These are phyloP conservation scores for Sungouiella blattae DNA, from an alignment of 805 yeast genomes.

Conservation along the genomic window DNA sequence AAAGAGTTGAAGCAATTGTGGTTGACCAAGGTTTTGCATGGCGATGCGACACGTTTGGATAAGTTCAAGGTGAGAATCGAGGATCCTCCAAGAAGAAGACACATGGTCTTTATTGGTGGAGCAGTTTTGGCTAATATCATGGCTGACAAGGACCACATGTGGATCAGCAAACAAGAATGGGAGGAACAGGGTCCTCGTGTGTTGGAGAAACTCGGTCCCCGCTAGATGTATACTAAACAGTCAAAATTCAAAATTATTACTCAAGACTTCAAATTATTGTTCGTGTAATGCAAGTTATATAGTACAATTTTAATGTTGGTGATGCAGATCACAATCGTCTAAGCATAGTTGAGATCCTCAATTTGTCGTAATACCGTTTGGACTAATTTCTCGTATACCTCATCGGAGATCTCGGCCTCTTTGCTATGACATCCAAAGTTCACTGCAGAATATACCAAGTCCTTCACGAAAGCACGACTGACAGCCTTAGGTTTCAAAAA, in stretches of 20 bases:
- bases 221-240: conserved; percentile 38
- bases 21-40: conserved; percentile 83
- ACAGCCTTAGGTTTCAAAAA: conserved; percentile 77
- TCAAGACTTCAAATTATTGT: not conserved
- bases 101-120: conserved; percentile 98
- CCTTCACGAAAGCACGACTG: conserved; percentile 61
- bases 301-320: not conserved
- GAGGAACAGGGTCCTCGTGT: conserved; percentile 91
- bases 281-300: not conserved
- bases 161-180: conserved; percentile 97
- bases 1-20: conserved; percentile 95
- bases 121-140: conserved; percentile 96
- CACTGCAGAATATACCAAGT: conserved; percentile 73
- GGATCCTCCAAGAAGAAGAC: conserved; percentile 98
- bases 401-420: conserved; percentile 38
- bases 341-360: conserved; percentile 32
- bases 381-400: conserved; percentile 40
- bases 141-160: conserved; percentile 98
- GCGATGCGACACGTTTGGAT: conserved; percentile 80
- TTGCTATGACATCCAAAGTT: conserved; percentile 55
- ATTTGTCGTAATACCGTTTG: conserved; percentile 56
- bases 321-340: conserved; percentile 10
- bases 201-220: conserved; percentile 86
- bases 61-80: conserved; percentile 96
- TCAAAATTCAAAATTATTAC: not conserved